Evolutionary conservation across 352 stramenopile genomes (phyloP), one percentile per base, ranked within the genome.

Genomic region (Phytophthora hybrid): DNA sequence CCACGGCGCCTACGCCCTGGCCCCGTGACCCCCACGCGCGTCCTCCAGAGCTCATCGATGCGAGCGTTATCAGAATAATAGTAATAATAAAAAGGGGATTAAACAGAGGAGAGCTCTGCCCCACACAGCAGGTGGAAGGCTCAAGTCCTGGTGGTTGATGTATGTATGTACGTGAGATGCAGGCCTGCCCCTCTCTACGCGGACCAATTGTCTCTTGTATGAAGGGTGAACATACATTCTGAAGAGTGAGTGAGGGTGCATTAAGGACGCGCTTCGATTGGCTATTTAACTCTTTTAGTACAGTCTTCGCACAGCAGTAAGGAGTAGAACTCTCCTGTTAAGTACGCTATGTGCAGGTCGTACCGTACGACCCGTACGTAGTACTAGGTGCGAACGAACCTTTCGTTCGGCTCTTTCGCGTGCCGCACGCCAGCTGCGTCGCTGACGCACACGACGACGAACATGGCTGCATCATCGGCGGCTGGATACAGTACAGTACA

Each of bases 1-100:
- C 47, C 61, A 77, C 71, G 4, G 63, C 58, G 14, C 34, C 32
- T 49, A 55, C 58, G 31, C 21, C 47, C 26, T 34, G 49, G 9
- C 31, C 53, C 2, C 32, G 4, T 5, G 44, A 21, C 23, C 62
- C 67, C 72, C 66, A 78, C 39, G 58, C 55, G 52, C 44, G 23
- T 49, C 53, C 39, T 23, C 57, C 39, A 39, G 63, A 4, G 53
- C 44, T 76, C 72, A 78, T 78, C 34, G 34, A 16, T 13, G 34
- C 34, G 34, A 49, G 41, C 41, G 41, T 18, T 68, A 66, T 58
- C 23, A 52, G 62, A 11, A 53, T 72, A 66, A 41, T 62, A 32
- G 26, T 13, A 19, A 9, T 49, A 49, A 19, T 49, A n/a, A 49
- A 19, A 19, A 49, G 5, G 4, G 23, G 23, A 26, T 26, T 26